Conservation (phyloP, 805 yeast genomes). For the Diddensiella caesifluorescens region DNA sequence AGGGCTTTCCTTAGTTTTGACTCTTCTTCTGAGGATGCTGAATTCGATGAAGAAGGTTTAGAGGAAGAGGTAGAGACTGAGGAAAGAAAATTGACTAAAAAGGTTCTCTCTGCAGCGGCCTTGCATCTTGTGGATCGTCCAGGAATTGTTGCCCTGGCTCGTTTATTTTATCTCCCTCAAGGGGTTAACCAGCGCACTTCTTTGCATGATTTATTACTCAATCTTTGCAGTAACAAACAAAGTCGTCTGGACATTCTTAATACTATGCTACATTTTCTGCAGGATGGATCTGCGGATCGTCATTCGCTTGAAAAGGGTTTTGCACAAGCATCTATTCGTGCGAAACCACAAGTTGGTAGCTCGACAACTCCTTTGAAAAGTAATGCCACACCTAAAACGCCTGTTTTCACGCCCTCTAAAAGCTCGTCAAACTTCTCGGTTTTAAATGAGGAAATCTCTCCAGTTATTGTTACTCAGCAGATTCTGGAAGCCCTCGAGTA, state of each 20-base stretch:
- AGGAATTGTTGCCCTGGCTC: constrained; percentile 68
- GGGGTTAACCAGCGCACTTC: constrained; percentile 52
- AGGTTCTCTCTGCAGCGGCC: constrained; percentile 27
- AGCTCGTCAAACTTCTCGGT: constrained; percentile 5
- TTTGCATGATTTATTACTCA: constrained; percentile 59
- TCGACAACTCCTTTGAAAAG: constrained; percentile 5
- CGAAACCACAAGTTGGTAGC: constrained; percentile 25
- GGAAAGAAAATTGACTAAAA: constrained; percentile 9
- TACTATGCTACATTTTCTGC: constrained; percentile 58
- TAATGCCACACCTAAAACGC: constrained; percentile 12
- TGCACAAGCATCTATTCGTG: constrained; percentile 48
- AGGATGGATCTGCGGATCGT: constrained; percentile 67
- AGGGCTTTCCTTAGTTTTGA: too few relatives aligned
- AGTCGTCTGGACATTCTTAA: constrained; percentile 71
- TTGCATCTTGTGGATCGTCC: constrained; percentile 67
- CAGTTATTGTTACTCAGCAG: constrained; percentile 69
- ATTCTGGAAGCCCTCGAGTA: constrained; percentile 68
- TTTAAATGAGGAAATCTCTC: constrained; percentile 46
- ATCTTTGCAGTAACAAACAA: constrained; percentile 69
- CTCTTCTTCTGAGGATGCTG: constrained; percentile 16
- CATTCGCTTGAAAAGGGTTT: constrained; percentile 58
- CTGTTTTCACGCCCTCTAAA: constrained; percentile 9
- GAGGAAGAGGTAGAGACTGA: constrained; percentile 32
- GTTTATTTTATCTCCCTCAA: constrained; percentile 70
- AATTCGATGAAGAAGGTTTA: constrained; percentile 27